Percentiles rank a stretch among this genome's conserved stretches.
These are phyloP conservation scores for Plasmodium berghei DNA, from an alignment of 169 alveolate genomes.

Conservation along the genomic window DNA sequence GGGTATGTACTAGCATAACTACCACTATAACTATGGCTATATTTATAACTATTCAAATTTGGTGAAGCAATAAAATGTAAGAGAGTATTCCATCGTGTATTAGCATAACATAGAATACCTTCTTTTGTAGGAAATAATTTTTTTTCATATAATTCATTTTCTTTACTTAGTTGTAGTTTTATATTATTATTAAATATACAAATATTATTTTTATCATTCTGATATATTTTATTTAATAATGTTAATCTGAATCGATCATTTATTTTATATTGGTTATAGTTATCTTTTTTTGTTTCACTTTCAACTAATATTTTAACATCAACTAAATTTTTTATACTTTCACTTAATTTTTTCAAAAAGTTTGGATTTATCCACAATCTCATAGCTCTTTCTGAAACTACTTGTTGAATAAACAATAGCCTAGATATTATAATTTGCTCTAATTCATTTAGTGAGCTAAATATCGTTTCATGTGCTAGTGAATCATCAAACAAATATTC, in stretches of 20 bases:
- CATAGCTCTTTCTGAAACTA: slow-evolving; percentile 90
- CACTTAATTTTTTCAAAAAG: slow-evolving; percentile 82
- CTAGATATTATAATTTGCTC: slow-evolving; percentile 85
- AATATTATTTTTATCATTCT: slow-evolving; percentile 30
- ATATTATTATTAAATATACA: slow-evolving; percentile 58
- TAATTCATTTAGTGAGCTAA: slow-evolving; percentile 84
- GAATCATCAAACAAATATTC: slow-evolving; percentile 70
- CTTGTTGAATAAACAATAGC: slow-evolving; percentile 85
- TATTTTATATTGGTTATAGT: slow-evolving; percentile 59
- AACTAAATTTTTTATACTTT: slow-evolving; percentile 73
- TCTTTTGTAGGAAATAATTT: slow-evolving; percentile 65
- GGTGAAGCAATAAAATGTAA: slow-evolving; percentile 74
- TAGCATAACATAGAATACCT: slow-evolving; percentile 43
- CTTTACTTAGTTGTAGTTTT: slow-evolving; percentile 57
- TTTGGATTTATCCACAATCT: slow-evolving; percentile 87
- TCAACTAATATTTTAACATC: slow-evolving; percentile 67
- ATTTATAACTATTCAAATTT: slow-evolving; percentile 7
- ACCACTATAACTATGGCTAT: neutral
- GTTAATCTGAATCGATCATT: slow-evolving; percentile 67
- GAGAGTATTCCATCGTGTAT: slow-evolving; percentile 53
- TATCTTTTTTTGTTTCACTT: slow-evolving; percentile 73
- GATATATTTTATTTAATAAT: slow-evolving; percentile 65
- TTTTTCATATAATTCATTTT: slow-evolving; percentile 47
- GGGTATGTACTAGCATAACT: neutral
- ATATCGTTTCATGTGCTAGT: slow-evolving; percentile 79